Base-by-base conservation (phyloP, 2,329 filamentous ascomycete species). In the Chrysoporthe cubensis region DNA sequence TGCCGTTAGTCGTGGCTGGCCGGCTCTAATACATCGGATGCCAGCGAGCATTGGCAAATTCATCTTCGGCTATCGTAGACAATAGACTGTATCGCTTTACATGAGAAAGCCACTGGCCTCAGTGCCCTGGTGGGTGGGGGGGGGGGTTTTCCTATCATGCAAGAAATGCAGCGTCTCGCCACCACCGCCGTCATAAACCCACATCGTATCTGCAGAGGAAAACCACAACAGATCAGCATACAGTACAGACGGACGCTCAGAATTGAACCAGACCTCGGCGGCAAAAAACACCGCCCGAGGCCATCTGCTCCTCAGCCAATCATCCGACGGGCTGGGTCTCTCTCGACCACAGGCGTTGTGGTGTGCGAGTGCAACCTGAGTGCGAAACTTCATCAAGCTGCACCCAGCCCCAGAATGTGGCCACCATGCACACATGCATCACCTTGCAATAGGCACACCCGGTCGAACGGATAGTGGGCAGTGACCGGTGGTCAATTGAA, bases 171-270 rank as follows among this genome's bases (percentile, higher is more conserved):
- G 26, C 43, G 40, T 26, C 56, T 65, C 44, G 63, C 63, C 63
- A 65, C 63, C 44, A 52, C 42, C 44, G 63, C 63, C 34, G 56
- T 52, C 63, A 60, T 52, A 59, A 58, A 52, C 18, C 18, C 50
- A 57, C 40, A 7, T 56, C 40, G 62, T 56, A 56, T 43, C 48
- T 64, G 62, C 48, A 64, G 42, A 44, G 26, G 26, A 54, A 18
- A 56, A 37, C 56, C 34, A 21, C 40, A 16, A 43, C 18, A 37
- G 40, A 60, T 60, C 40, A 44, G n/a, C 37, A n/a, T 21, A 44
- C 50, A 56, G 34, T 16, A 57, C 5, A 34, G 16, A 40, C 4
- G 50, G 7, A 18, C 18, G 37, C 11, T 34, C 7, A 56, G 16
- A 18, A 44, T 52, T 14, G 18, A 56, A 9, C 13, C 5, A 32